Percentiles rank a stretch among this genome's conserved stretches.
These are phyloP conservation scores for Voacanga thouarsii DNA, from an alignment of 257 asterid species.

Conservation along the genomic window DNA sequence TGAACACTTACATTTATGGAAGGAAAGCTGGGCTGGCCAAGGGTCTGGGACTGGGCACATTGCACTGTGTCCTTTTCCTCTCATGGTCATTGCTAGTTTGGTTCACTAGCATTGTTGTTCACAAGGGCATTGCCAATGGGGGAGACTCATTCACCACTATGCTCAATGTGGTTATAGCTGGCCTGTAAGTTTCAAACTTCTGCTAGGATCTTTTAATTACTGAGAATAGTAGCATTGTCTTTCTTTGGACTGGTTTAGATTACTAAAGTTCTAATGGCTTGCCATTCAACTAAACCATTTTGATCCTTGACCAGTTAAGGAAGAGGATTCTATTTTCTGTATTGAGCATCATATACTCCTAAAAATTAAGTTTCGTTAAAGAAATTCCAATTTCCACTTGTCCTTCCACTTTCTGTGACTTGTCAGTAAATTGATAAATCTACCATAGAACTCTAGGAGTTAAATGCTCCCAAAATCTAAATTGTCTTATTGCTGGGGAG, in stretches of 20 bases:
- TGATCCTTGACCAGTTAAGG: neutral
- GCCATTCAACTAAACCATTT: conserved; percentile 1
- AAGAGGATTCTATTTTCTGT: neutral
- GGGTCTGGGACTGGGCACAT: conserved; percentile 87
- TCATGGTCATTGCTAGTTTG: conserved; percentile 97
- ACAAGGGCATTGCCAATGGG: conserved; percentile 81
- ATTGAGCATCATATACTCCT: neutral
- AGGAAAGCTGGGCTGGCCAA: conserved; percentile 89
- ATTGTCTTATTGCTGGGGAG: neutral
- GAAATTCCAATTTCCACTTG: neutral
- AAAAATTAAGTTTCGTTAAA: neutral
- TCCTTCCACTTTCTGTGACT: neutral
- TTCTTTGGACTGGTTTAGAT: neutral
- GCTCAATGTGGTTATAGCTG: conserved; percentile 97
- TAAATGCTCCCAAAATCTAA: neutral
- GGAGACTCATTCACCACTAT: conserved; percentile 96
- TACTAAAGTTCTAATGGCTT: neutral
- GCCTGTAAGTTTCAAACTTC: conserved; percentile 61
- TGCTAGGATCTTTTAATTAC: neutral
- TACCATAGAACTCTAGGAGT: neutral
- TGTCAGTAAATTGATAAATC: neutral
- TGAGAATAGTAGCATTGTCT: neutral
- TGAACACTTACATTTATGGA: conserved; percentile 71
- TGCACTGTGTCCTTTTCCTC: conserved; percentile 86
- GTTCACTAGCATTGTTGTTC: conserved; percentile 93